These are phyloP conservation scores for Cladochytrium replicatum DNA, from an alignment of 192 early-diverging fungal genomes.

Conservation along the genomic window DNA sequence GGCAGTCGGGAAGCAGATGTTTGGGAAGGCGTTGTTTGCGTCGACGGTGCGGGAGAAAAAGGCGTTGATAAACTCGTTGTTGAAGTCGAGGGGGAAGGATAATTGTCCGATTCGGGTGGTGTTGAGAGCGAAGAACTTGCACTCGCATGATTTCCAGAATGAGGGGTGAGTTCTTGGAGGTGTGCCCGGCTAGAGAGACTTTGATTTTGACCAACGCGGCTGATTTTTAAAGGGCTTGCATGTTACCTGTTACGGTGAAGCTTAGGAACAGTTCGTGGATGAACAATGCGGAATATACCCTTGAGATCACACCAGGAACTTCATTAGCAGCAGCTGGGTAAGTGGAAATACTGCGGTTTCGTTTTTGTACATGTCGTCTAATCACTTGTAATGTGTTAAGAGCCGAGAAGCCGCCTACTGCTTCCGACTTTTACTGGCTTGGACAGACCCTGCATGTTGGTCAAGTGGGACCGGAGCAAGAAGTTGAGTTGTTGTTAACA, in stretches of 20 bases:
- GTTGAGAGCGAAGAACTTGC: conserved; percentile 34
- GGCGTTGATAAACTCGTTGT: conserved; percentile 50
- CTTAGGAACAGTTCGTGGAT: conserved; percentile 69
- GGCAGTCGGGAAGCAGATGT: conserved; percentile 13
- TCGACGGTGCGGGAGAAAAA: conserved; percentile 56
- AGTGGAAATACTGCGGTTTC: not conserved
- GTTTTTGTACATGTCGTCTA: conserved; percentile 3
- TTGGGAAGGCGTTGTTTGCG: conserved; percentile 54
- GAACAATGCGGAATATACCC: conserved; percentile 40
- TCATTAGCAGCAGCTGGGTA: conserved; percentile 3
- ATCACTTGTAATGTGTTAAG: conserved; percentile 3
- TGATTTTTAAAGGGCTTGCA: conserved; percentile 36
- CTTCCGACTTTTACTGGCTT: conserved; percentile 48
- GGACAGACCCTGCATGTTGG: conserved; percentile 49
- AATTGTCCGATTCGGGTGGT: conserved; percentile 58
- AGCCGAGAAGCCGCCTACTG: not conserved
- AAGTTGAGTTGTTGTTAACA: conserved; percentile 25
- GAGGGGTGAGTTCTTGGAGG: conserved; percentile 32
- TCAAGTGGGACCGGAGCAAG: conserved; percentile 42
- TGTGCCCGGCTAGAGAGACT: conserved; percentile 13
- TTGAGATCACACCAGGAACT: conserved; percentile 48
- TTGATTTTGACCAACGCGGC: not conserved
- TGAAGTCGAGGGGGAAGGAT: conserved; percentile 51
- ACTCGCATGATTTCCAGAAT: no score
- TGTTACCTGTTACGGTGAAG: conserved; percentile 41